Evolutionary conservation across 2,329 filamentous ascomycete genomes (phyloP).

Genomic region (Fusarium veterinarium): DNA sequence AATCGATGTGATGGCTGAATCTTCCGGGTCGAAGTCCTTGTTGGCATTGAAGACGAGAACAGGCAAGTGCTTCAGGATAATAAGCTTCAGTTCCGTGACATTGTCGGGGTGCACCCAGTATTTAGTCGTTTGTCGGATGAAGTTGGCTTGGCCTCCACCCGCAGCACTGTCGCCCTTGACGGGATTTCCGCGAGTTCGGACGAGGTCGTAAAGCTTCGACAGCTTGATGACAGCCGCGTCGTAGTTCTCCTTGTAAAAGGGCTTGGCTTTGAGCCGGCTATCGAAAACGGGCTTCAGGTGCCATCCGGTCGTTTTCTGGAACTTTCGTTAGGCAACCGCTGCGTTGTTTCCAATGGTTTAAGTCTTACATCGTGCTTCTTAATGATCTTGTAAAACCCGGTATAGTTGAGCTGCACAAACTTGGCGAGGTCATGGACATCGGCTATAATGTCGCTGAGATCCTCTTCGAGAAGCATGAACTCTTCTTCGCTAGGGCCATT

Average conservation of each 20-base stretch:
- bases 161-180: conserved; percentile 92
- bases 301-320: conserved; percentile 92
- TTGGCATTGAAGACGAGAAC: conserved; percentile 97
- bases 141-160: conserved; percentile 92
- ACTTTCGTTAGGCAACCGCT: conserved; percentile 34
- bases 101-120: conserved; percentile 99
- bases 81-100: conserved; percentile 96
- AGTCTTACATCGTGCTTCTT: conserved; percentile 94
- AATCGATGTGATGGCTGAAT: conserved; percentile 96
- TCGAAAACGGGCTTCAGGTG: conserved; percentile 96
- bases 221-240: conserved; percentile 95
- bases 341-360: background rate
- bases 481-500: conserved; percentile 85
- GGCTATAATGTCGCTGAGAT: conserved; percentile 96
- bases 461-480: conserved; percentile 92
- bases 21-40: conserved; percentile 92
- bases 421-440: conserved; percentile 98
- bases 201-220: conserved; percentile 93
- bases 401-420: conserved; percentile 98
- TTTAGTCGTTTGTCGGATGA: conserved; percentile 96
- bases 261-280: conserved; percentile 91
- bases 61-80: conserved; percentile 96
- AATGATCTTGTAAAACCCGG: conserved; percentile 99
- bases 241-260: conserved; percentile 99
- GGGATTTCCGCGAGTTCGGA: conserved; percentile 91